phyloP scores from a whole-genome alignment of 495 filamentous ascomycete species.

The Endocarpon pusillum region DNA sequence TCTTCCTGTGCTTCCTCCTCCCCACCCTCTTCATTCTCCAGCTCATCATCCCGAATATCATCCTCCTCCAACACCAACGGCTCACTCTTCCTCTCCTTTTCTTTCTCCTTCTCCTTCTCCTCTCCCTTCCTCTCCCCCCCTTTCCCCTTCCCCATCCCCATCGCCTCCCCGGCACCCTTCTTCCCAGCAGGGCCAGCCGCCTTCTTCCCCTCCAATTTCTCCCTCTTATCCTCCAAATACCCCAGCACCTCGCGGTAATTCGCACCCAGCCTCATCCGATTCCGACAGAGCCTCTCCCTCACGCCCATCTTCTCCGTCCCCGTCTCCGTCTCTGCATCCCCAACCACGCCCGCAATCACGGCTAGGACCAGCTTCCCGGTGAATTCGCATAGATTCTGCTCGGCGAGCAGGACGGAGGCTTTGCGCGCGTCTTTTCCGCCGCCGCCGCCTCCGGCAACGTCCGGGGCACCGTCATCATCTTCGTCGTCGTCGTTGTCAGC shows the following conservation, averaged over 20 bases:
- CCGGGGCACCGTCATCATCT: constrained; percentile 38
- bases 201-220: constrained; percentile 27
- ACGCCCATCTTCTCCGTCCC: constrained; percentile 35
- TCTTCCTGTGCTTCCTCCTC: constrained; percentile 32
- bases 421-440: constrained; percentile 38
- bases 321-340: constrained; percentile 36
- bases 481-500: constrained; percentile 41
- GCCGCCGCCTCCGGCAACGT: constrained; percentile 29
- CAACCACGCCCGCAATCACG: constrained; percentile 54
- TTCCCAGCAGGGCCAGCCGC: constrained; percentile 27
- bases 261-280: constrained; percentile 46
- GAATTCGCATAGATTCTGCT: constrained; percentile 70
- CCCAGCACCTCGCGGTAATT: constrained; percentile 65
- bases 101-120: constrained; percentile 21
- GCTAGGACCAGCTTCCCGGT: constrained; percentile 68
- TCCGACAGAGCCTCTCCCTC: constrained; percentile 44
- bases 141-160: constrained; percentile 21
- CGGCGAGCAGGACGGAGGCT: constrained; percentile 47
- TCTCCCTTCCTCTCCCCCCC: constrained; percentile 27
- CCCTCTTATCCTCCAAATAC: constrained; percentile 48
- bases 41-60: no score
- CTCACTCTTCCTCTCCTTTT: constrained; percentile 25
- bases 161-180: constrained; percentile 22
- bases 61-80: no score
- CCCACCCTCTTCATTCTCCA: constrained; percentile 31